A percentile compares a stretch with the other conserved stretches of the same genome.
These are phyloP conservation scores for Solanum sparsipilum DNA, from an alignment of 257 asterid genomes.

Conservation along the genomic window DNA sequence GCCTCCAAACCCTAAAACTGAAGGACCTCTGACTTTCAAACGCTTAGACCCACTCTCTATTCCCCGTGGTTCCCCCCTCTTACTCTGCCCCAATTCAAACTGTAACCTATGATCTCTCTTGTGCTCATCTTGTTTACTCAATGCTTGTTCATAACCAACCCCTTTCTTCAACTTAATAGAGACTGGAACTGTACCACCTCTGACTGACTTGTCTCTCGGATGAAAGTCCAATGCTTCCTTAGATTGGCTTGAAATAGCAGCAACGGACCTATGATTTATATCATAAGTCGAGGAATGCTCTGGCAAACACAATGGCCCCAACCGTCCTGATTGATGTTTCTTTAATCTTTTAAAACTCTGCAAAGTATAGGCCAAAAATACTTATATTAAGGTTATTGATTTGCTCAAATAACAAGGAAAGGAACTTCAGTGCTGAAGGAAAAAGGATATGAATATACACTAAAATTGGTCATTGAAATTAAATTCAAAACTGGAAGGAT, in stretches of 20 bases:
- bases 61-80: slow-evolving; percentile 23
- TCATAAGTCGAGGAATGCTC: slow-evolving; percentile 21
- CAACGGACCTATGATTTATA: not conserved
- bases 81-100: slow-evolving; percentile 22
- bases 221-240: slow-evolving; percentile 20
- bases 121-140: slow-evolving; percentile 15
- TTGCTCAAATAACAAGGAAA: not conserved
- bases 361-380: not conserved
- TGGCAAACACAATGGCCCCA: slow-evolving; percentile 16
- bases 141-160: slow-evolving; percentile 14
- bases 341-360: slow-evolving; percentile 65
- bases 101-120: slow-evolving; percentile 13
- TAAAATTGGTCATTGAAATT: not conserved
- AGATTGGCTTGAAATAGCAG: slow-evolving; percentile 10
- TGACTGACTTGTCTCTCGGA: slow-evolving; percentile 20
- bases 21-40: slow-evolving; percentile 69
- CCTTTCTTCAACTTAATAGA: slow-evolving; percentile 53
- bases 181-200: slow-evolving; percentile 34
- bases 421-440: not conserved
- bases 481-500: not conserved
- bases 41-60: slow-evolving; percentile 51
- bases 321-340: slow-evolving; percentile 36
- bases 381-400: not conserved
- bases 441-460: not conserved
- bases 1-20: slow-evolving; percentile 38